Percentiles rank a stretch among this genome's conserved stretches.
Conservation (phyloP, 2,329 filamentous ascomycete species). For the Alternaria angustiovoidea region DNA sequence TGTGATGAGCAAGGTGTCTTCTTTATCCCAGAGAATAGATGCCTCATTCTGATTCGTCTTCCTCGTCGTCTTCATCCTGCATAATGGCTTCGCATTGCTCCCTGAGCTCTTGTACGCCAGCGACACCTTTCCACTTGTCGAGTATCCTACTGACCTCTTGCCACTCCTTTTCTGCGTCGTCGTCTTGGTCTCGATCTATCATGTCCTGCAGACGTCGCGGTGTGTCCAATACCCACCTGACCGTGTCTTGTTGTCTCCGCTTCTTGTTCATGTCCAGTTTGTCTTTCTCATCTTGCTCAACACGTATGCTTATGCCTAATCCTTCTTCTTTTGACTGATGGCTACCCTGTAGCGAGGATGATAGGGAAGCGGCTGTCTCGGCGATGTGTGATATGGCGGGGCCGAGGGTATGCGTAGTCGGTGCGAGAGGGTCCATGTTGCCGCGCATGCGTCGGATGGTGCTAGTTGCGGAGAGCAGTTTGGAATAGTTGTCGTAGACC, state of each 20-base stretch:
- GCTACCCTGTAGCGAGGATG: slow-evolving; percentile 47
- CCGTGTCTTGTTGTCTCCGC: slow-evolving; percentile 62
- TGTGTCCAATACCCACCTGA: slow-evolving; percentile 68
- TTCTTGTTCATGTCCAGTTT: slow-evolving; percentile 42
- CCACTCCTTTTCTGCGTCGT: slow-evolving; percentile 67
- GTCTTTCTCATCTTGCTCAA: slow-evolving; percentile 30
- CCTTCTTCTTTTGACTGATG: slow-evolving; percentile 32
- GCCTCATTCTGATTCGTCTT: slow-evolving; percentile 33
- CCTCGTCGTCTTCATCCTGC: slow-evolving; percentile 34
- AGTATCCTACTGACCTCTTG: slow-evolving; percentile 51
- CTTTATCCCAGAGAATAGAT: background rate
- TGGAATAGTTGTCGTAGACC: slow-evolving; percentile 98
- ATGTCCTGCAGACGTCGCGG: slow-evolving; percentile 67
- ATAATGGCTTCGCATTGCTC: slow-evolving; percentile 49
- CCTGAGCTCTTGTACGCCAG: slow-evolving; percentile 53
- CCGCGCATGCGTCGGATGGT: slow-evolving; percentile 90
- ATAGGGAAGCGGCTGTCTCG: slow-evolving; percentile 60
- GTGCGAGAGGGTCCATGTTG: slow-evolving; percentile 81
- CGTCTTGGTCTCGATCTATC: slow-evolving; percentile 65
- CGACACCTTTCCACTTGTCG: slow-evolving; percentile 55
- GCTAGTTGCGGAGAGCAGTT: slow-evolving; percentile 94
- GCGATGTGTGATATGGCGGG: slow-evolving; percentile 80
- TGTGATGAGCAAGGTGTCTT: background rate
- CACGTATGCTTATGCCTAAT: slow-evolving; percentile 35
- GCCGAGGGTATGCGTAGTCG: slow-evolving; percentile 75